These are phyloP conservation scores for Lobosporangium transversale DNA, from an alignment of 192 early-diverging fungal genomes.

Conservation along the genomic window DNA sequence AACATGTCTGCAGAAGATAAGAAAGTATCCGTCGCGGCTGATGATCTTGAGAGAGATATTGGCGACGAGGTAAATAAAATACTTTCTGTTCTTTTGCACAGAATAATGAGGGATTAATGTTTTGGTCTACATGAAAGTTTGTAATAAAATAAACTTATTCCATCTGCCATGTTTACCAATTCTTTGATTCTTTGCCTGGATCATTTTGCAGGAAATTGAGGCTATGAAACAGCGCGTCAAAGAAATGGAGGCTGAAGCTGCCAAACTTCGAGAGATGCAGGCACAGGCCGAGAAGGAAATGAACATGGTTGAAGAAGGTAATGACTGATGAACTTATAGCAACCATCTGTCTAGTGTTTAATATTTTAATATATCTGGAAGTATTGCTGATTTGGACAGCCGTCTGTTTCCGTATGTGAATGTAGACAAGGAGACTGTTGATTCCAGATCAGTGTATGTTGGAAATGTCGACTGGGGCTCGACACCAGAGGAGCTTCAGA, in stretches of 20 bases:
- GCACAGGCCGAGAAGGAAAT: slow-evolving; percentile 80
- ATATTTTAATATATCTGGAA: neutral
- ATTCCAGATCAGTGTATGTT: slow-evolving; percentile 91
- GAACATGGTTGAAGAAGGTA: slow-evolving; percentile 65
- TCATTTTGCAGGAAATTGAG: slow-evolving; percentile 73
- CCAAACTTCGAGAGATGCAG: slow-evolving; percentile 82
- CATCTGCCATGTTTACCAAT: too few species aligned
- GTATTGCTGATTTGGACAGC: too few species aligned
- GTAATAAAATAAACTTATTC: neutral
- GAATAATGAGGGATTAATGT: neutral
- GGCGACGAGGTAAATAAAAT: slow-evolving; percentile 30
- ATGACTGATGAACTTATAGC: neutral
- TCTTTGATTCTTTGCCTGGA: too few species aligned
- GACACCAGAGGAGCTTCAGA: slow-evolving; percentile 95
- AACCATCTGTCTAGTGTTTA: neutral
- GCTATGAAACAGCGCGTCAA: slow-evolving; percentile 81
- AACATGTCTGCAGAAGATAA: slow-evolving; percentile 44
- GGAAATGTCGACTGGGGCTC: slow-evolving; percentile 96
- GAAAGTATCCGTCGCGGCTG: slow-evolving; percentile 17
- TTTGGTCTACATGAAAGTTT: neutral
- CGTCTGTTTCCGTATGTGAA: too few species aligned
- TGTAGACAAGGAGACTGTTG: slow-evolving; percentile 77
- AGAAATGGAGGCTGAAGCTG: slow-evolving; percentile 87
- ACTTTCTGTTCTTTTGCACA: too few species aligned
- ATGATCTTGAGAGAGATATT: slow-evolving; percentile 36